Base-by-base conservation (phyloP, 805 yeast genomes). In the Huiozyma naganishii region DNA sequence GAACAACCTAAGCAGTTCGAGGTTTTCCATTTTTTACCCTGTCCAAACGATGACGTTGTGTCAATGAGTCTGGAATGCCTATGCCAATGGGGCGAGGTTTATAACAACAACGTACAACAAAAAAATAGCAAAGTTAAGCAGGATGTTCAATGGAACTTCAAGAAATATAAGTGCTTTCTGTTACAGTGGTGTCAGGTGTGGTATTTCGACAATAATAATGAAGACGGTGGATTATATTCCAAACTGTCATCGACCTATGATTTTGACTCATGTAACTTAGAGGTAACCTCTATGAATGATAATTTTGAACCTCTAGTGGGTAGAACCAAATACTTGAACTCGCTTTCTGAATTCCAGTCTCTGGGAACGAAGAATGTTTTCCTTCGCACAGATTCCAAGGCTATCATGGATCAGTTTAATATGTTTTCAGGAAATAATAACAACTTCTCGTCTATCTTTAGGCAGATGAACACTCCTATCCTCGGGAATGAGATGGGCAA, bases 321-420 rank as follows among this genome's bases (percentile, higher is more conserved):
- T 12, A 34, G 10, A 11, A 34, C 37, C 10, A 36, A 36, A 10
- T 41, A 41, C 32, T 13, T 37, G 29, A 29, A 36, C 28, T 12
- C 40, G 5, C 34, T 41, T 12, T 28, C 29, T 6, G 40, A 41
- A 6, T 41, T 41, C 32, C 29, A 41, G 30, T 34, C 32, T 29
- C n/a, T 41, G 7, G 44, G 44, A 23, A 28, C 32, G 30, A 40
- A 44, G 32, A 37, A 38, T 38, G 29, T 35, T 7, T 43, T 55
- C 29, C 32, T 54, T 6, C 52, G 49, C 39, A 45, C 53, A 5
- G 49, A 52, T 41, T 51, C 58, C 8, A 49, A 52, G 23, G 57
- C 57, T 6, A 49, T 49, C 10, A 57, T 55, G 58, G 61, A 55
- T 41, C 59, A 57, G 39, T 57, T 58, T 32, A 54, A 55, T 42